phyloP scores from a whole-genome alignment of 2,329 filamentous ascomycete species.

The Grosmannia huntii region DNA sequence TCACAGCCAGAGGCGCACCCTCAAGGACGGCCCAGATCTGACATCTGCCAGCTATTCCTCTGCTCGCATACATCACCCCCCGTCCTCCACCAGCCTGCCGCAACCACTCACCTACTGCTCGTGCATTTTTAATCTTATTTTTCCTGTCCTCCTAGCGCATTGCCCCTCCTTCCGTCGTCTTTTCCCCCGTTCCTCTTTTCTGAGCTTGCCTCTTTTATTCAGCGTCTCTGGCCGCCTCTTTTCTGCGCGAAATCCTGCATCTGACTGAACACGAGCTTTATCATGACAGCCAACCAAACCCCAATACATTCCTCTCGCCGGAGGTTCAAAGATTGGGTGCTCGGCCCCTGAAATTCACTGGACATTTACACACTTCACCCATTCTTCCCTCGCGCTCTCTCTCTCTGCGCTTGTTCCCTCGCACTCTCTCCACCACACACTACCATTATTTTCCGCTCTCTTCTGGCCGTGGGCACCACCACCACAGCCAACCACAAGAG shows the following conservation, averaged over 20 bases:
- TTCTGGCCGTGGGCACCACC: not conserved
- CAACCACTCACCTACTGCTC: not conserved
- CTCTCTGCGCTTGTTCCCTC: not conserved
- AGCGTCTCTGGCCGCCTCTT: not conserved
- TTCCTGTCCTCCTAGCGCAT: conserved; percentile 2
- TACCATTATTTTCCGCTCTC: not conserved
- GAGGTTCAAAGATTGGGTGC: conserved; percentile 31
- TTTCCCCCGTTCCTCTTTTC: not conserved
- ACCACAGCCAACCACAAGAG: not conserved
- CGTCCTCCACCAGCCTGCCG: conserved; percentile 3
- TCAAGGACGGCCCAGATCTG: conserved; percentile 5
- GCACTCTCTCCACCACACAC: not conserved
- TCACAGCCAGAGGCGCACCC: not conserved
- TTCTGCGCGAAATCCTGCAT: conserved; percentile 14
- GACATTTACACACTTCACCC: conserved; percentile 1
- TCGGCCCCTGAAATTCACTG: conserved; percentile 25
- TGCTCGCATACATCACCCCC: conserved; percentile 3
- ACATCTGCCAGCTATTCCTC: conserved; percentile 6
- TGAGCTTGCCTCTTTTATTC: not conserved
- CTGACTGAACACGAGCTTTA: conserved; percentile 22
- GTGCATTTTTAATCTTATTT: conserved; percentile 1
- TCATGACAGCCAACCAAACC: conserved; percentile 32
- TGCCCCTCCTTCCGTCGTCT: conserved; percentile 2
- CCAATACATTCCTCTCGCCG: conserved; percentile 28
- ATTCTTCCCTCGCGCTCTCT: not conserved